phyloP scores from a whole-genome alignment of 768 basidiomycete genomes.

The Lactarius vividus region DNA sequence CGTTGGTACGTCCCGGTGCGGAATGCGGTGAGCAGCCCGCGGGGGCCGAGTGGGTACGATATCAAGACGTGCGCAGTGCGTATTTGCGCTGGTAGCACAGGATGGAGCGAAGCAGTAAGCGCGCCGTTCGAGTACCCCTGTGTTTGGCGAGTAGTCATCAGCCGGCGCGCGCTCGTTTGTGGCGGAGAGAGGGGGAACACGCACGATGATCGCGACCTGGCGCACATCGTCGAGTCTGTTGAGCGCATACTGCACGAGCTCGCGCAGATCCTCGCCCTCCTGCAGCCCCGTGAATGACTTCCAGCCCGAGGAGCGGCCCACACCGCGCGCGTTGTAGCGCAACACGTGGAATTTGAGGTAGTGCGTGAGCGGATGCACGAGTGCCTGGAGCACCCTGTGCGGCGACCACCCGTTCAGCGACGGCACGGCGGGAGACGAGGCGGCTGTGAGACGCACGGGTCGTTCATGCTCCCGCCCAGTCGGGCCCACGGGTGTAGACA shows the following conservation, averaged over 20 bases:
- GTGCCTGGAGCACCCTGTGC: slow-evolving; percentile 44
- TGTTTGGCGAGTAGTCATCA: slow-evolving; percentile 4
- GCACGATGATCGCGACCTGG: slow-evolving; percentile 59
- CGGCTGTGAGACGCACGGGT: slow-evolving; percentile 55
- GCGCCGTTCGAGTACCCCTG: slow-evolving; percentile 87
- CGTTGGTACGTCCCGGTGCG: slow-evolving; percentile 50
- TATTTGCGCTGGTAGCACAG: slow-evolving; percentile 47
- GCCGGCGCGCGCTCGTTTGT: too few species aligned
- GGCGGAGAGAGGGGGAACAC: too few species aligned
- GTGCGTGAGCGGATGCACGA: slow-evolving; percentile 43
- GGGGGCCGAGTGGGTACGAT: slow-evolving; percentile 73
- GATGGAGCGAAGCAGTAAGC: slow-evolving; percentile 65
- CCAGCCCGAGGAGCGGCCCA: slow-evolving; percentile 71
- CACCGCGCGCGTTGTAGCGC: slow-evolving; percentile 75
- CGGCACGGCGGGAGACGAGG: not conserved
- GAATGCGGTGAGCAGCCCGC: slow-evolving; percentile 69
- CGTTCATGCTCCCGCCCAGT: slow-evolving; percentile 73
- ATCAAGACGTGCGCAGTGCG: slow-evolving; percentile 64
- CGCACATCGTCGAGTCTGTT: slow-evolving; percentile 41
- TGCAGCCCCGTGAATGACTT: slow-evolving; percentile 67
- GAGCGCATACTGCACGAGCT: slow-evolving; percentile 56
- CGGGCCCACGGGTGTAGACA: slow-evolving; percentile 86
- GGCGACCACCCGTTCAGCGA: not conserved
- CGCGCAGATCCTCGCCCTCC: slow-evolving; percentile 69
- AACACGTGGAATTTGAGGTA: slow-evolving; percentile 54